These are phyloP conservation scores for Umbelopsis sp. DNA, from an alignment of 371 early-diverging fungal species.

Conservation along the genomic window DNA sequence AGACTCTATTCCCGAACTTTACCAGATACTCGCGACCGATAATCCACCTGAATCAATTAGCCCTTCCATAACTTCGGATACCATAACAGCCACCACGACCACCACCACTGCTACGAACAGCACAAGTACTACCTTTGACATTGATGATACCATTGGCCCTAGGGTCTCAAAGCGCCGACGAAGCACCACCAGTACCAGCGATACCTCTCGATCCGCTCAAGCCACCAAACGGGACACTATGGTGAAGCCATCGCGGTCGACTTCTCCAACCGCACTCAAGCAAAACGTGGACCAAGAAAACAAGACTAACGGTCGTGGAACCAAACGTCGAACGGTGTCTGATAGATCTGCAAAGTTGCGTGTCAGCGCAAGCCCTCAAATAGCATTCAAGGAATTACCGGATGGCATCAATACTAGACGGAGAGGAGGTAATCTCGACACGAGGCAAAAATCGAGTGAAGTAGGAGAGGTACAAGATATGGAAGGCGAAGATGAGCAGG, in stretches of 20 bases:
- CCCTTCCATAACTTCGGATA: conserved; percentile 18
- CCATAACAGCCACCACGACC: conserved; percentile 22
- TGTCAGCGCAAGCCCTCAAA: conserved; percentile 11
- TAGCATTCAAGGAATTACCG: conserved; percentile 12
- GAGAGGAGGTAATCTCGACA: conserved; percentile 1
- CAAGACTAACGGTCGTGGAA: conserved; percentile 18
- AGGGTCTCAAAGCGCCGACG: conserved; percentile 34
- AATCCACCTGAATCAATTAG: conserved; percentile 24
- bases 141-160: conserved; percentile 24
- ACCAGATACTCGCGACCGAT: conserved; percentile 26
- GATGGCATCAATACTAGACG: conserved; percentile 1
- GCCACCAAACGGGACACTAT: conserved; percentile 17
- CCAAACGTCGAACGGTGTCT: conserved; percentile 17
- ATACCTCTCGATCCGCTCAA: conserved; percentile 24
- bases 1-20: conserved; percentile 34
- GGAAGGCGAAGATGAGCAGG: conserved; percentile 9
- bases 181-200: conserved; percentile 28
- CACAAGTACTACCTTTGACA: conserved; percentile 22
- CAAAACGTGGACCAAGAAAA: conserved; percentile 14
- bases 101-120: conserved; percentile 2
- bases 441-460: not conserved
- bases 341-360: conserved; percentile 3
- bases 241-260: conserved; percentile 24
- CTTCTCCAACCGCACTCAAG: conserved; percentile 24
- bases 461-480: not conserved